Percentiles rank a stretch among this genome's conserved stretches.
phyloP scores from a whole-genome alignment of 1,139 yeast genomes.

The Geotrichum siamense region DNA sequence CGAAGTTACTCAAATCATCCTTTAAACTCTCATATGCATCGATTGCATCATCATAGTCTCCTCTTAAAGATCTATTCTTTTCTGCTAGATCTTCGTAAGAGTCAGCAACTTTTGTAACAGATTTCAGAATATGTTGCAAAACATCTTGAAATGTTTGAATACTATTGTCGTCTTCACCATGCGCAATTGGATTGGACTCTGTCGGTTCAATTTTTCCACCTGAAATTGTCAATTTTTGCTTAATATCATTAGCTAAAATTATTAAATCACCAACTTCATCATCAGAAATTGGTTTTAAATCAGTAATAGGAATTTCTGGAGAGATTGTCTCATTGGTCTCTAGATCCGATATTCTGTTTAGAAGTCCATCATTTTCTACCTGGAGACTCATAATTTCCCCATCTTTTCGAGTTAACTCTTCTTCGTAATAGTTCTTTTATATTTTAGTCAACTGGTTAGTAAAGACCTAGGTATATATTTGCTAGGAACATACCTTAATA shows the following conservation, averaged over 20 bases:
- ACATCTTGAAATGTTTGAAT: conserved; percentile 3
- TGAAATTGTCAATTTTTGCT: conserved; percentile 1
- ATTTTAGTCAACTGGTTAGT: conserved; percentile 13
- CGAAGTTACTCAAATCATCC: conserved; percentile 6
- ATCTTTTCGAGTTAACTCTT: conserved; percentile 7
- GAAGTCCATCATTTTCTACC: conserved; percentile 4
- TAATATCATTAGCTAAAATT: conserved; percentile 5
- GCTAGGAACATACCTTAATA: conserved; percentile 5
- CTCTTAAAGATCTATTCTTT: not conserved
- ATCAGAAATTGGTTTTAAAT: conserved; percentile 1
- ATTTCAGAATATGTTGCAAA: conserved; percentile 1
- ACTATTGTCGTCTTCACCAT: not conserved
- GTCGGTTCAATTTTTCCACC: conserved; percentile 7
- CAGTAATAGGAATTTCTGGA: not conserved
- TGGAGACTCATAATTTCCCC: conserved; percentile 8
- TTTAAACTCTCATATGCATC: conserved; percentile 3
- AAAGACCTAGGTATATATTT: no score
- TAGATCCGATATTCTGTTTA: not conserved
- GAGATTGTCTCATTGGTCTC: conserved; percentile 7
- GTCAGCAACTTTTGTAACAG: conserved; percentile 4
- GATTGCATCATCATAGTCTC: conserved; percentile 9
- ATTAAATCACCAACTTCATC: not conserved
- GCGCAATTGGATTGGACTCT: not conserved
- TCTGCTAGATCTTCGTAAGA: not conserved
- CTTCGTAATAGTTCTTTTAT: no score